Evolutionary conservation across 2,329 filamentous ascomycete genomes (phyloP).

Genomic region (Orbilia ellipsospora): DNA sequence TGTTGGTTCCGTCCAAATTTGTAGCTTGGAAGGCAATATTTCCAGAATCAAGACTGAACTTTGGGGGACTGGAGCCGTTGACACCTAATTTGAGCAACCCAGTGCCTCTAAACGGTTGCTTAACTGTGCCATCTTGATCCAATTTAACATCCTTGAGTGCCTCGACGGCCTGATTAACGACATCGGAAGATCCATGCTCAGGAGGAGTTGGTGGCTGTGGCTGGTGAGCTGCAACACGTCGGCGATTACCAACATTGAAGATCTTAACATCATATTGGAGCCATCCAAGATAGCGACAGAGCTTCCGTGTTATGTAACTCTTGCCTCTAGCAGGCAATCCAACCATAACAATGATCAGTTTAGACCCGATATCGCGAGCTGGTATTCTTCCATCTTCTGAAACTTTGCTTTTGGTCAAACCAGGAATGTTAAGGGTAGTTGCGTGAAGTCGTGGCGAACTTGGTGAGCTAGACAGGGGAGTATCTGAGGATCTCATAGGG

Average conservation of each 20-base stretch:
- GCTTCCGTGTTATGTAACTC: slow-evolving; percentile 98
- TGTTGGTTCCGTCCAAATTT: slow-evolving; percentile 56
- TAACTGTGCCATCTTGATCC: slow-evolving; percentile 44
- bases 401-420: slow-evolving; percentile 92
- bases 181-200: slow-evolving; percentile 29
- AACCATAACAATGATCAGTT: slow-evolving; percentile 98
- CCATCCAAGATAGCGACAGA: slow-evolving; percentile 95
- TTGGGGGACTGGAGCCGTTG: slow-evolving; percentile 30
- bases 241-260: slow-evolving; percentile 95
- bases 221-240: slow-evolving; percentile 78
- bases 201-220: slow-evolving; percentile 45
- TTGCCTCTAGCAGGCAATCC: slow-evolving; percentile 94
- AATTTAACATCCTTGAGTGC: slow-evolving; percentile 48
- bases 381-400: slow-evolving; percentile 96
- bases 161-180: slow-evolving; percentile 37
- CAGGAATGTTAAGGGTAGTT: slow-evolving; percentile 62
- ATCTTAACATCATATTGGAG: slow-evolving; percentile 94
- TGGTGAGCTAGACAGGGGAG: slow-evolving; percentile 37
- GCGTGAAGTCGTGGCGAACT: slow-evolving; percentile 52
- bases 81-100: slow-evolving; percentile 38
- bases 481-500: slow-evolving; percentile 53
- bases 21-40: slow-evolving; percentile 55
- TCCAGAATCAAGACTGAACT: slow-evolving; percentile 46
- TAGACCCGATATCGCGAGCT: slow-evolving; percentile 91
- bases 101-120: slow-evolving; percentile 51